Conservation (phyloP, 2,329 filamentous ascomycete species). For the Trichoderma sp. region DNA sequence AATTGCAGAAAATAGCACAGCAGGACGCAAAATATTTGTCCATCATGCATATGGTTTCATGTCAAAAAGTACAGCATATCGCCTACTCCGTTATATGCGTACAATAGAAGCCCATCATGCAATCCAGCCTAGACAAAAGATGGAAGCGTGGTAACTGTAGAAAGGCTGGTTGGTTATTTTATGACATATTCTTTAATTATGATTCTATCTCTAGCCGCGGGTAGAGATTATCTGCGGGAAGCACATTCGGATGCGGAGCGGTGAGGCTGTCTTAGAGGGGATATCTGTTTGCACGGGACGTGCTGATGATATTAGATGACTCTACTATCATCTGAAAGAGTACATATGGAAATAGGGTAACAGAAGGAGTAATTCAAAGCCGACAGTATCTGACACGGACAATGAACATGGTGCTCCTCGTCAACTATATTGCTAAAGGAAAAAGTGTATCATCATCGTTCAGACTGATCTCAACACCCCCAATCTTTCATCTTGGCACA, state of each 20-base stretch:
- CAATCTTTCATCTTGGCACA: not conserved
- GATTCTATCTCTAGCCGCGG: not conserved
- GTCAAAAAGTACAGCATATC: not conserved
- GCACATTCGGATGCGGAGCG: not conserved
- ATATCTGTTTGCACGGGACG: conserved; percentile 5
- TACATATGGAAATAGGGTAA: not conserved
- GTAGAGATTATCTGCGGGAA: not conserved
- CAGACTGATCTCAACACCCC: not conserved
- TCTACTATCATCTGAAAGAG: not conserved
- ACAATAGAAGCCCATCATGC: not conserved
- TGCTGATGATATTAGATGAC: not conserved
- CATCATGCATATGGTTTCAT: not conserved
- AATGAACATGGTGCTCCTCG: not conserved
- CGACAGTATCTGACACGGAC: not conserved
- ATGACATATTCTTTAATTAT: not conserved
- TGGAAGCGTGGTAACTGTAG: not conserved
- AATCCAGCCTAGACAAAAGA: not conserved
- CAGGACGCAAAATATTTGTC: not conserved
- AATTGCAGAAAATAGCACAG: not conserved
- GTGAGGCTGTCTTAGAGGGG: not conserved
- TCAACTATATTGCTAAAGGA: not conserved
- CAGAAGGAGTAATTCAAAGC: not conserved
- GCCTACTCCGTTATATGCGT: not conserved
- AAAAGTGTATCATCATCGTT: not conserved
- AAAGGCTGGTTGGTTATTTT: not conserved